These are phyloP conservation scores for Lithospermum erythrorhizon DNA, from an alignment of 257 asterid species.

Conservation along the genomic window DNA sequence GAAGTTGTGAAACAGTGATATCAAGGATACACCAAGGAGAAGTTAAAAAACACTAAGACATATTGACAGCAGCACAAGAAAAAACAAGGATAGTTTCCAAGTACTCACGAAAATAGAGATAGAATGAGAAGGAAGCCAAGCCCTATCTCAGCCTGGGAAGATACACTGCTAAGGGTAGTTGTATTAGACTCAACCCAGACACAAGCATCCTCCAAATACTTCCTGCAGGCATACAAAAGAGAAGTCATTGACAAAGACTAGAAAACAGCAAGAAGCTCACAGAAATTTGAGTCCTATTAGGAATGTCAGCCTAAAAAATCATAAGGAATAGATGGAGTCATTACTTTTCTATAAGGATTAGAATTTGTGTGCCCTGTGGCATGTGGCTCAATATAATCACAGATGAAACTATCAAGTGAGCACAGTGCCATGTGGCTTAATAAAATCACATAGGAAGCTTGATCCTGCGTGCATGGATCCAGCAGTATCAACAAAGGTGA, in stretches of 20 bases:
- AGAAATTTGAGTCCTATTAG: background rate
- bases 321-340: too few species aligned
- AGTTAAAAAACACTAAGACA: background rate
- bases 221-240: slow-evolving; percentile 41
- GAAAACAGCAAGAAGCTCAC: background rate
- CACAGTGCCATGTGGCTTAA: too few species aligned
- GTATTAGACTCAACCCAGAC: slow-evolving; percentile 91
- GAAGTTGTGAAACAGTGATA: slow-evolving; percentile 1
- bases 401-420: too few species aligned
- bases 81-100: slow-evolving; percentile 12
- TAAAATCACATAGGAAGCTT: too few species aligned
- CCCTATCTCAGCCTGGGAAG: slow-evolving; percentile 91
- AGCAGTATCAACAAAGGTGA: too few species aligned
- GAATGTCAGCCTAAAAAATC: too few species aligned
- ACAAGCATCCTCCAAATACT: slow-evolving; percentile 81
- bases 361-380: too few species aligned
- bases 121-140: slow-evolving; percentile 68
- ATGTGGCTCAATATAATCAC: too few species aligned
- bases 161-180: slow-evolving; percentile 59
- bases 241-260: slow-evolving; percentile 7
- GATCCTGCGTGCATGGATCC: too few species aligned
- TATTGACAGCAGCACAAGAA: background rate
- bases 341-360: too few species aligned
- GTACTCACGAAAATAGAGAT: slow-evolving; percentile 73
- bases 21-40: slow-evolving; percentile 5